Conservation (phyloP, 768 basidiomycete genomes). For the Lactifluus volemus region DNA sequence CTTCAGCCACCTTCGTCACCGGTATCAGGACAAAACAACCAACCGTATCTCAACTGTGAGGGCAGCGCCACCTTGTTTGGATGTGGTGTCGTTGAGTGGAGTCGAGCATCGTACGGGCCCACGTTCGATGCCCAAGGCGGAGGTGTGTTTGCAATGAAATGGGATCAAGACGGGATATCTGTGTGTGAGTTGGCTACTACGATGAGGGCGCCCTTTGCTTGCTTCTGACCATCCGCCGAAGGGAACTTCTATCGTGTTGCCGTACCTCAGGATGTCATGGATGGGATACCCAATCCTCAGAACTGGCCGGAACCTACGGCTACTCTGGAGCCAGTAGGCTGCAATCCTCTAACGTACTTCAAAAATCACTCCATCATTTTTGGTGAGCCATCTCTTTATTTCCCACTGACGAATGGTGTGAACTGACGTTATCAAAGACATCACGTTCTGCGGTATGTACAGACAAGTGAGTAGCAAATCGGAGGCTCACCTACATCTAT, state of each 20-base stretch:
- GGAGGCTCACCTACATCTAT: constrained; percentile 8
- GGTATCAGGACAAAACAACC: constrained; percentile 36
- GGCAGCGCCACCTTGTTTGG: constrained; percentile 45
- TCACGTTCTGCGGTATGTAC: constrained; percentile 67
- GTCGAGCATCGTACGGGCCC: constrained; percentile 74
- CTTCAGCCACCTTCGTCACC: background rate
- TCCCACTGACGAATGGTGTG: background rate
- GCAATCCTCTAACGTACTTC: constrained; percentile 53
- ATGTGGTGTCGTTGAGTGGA: constrained; percentile 73
- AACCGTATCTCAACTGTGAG: constrained; percentile 47
- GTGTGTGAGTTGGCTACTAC: constrained; percentile 49
- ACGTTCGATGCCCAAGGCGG: constrained; percentile 73
- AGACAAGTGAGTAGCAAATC: background rate
- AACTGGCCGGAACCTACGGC: constrained; percentile 66
- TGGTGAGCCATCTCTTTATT: constrained; percentile 36
- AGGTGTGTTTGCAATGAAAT: constrained; percentile 84
- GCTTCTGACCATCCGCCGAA: constrained; percentile 23
- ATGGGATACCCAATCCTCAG: constrained; percentile 54
- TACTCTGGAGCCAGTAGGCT: constrained; percentile 40
- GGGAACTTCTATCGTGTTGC: constrained; percentile 81
- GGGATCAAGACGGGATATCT: constrained; percentile 70
- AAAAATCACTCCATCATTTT: constrained; percentile 67
- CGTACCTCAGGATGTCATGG: constrained; percentile 55
- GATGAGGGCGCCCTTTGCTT: background rate
- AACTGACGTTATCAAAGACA: constrained; percentile 38